A percentile compares a stretch with the other conserved stretches of the same genome.
phyloP scores from a whole-genome alignment of 2,329 filamentous ascomycete species.

The Fusarium algeriense region DNA sequence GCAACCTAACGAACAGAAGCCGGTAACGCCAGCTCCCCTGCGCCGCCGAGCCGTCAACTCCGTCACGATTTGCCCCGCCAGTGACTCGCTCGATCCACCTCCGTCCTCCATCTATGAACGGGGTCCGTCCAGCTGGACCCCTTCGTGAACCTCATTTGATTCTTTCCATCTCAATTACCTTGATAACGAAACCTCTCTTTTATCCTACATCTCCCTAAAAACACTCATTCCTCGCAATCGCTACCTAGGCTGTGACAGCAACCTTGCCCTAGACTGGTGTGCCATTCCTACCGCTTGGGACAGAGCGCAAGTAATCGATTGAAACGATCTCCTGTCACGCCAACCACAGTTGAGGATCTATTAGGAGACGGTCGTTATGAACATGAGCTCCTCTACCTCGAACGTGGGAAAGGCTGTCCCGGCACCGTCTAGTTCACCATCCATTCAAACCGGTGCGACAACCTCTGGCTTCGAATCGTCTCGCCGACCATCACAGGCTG shows the following conservation, averaged over 20 bases:
- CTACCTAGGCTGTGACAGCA: background rate
- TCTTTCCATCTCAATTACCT: slow-evolving; percentile 24
- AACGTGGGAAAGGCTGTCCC: slow-evolving; percentile 65
- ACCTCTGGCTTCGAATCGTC: slow-evolving; percentile 63
- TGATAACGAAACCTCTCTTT: slow-evolving; percentile 12
- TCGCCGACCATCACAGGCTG: slow-evolving; percentile 60
- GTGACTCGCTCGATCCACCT: slow-evolving; percentile 52
- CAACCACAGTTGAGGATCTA: background rate
- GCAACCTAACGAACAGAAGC: background rate
- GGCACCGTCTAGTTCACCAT: slow-evolving; percentile 55
- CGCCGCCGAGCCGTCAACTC: slow-evolving; percentile 38
- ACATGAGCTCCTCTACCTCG: slow-evolving; percentile 53
- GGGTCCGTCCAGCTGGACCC: slow-evolving; percentile 54
- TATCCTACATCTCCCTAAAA: background rate
- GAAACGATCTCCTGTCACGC: slow-evolving; percentile 14
- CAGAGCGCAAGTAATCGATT: slow-evolving; percentile 16
- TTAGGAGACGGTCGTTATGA: slow-evolving; percentile 17
- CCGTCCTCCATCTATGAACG: slow-evolving; percentile 49
- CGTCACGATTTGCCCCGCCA: slow-evolving; percentile 55
- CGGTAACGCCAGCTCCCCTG: slow-evolving; percentile 33
- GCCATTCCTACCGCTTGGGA: slow-evolving; percentile 17
- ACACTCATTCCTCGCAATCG: background rate
- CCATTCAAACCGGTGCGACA: slow-evolving; percentile 57
- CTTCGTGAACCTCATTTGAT: slow-evolving; percentile 39
- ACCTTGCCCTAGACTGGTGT: background rate